Evolutionary conservation across 2,329 filamentous ascomycete genomes (phyloP).

Genomic region (Periglandula ipomoeae): DNA sequence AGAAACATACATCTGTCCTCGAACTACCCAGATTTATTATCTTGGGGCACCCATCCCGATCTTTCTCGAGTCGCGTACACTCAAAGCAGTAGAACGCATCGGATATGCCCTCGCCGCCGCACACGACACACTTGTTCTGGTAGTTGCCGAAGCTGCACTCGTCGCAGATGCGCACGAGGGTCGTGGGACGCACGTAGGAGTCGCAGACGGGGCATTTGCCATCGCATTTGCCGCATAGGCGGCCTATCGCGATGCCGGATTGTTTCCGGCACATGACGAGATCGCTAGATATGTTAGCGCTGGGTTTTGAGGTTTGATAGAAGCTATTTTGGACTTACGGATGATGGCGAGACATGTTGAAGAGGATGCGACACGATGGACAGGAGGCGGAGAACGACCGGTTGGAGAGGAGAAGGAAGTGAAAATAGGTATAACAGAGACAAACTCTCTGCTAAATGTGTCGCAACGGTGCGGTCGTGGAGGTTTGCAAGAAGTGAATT

Average conservation of each 20-base stretch:
- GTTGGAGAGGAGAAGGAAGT: background rate
- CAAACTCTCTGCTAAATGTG: background rate
- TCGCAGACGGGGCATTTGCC: conserved; percentile 99
- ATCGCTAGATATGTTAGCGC: conserved; percentile 50
- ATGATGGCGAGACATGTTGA: conserved; percentile 83
- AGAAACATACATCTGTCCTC: conserved; percentile 69
- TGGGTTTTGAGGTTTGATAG: background rate
- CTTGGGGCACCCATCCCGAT: conserved; percentile 95
- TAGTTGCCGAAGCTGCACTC: conserved; percentile 99
- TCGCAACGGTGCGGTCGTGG: background rate
- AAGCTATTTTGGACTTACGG: conserved; percentile 49
- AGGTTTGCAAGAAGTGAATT: conserved; percentile 2
- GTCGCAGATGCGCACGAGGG: conserved; percentile 95
- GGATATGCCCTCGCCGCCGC: conserved; percentile 93
- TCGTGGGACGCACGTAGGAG: conserved; percentile 95
- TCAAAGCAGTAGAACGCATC: conserved; percentile 99
- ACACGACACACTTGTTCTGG: conserved; percentile 99
- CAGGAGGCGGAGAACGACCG: too few relatives aligned
- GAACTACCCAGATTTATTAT: conserved; percentile 97
- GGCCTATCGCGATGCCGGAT: conserved; percentile 92
- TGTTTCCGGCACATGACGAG: conserved; percentile 99
- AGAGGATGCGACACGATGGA: background rate
- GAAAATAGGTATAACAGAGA: too few relatives aligned
- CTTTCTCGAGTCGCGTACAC: conserved; percentile 93
- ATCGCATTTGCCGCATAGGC: conserved; percentile 99